Evolutionary conservation across 2,329 filamentous ascomycete genomes (phyloP).

Genomic region (Cladophialophora bantiana): DNA sequence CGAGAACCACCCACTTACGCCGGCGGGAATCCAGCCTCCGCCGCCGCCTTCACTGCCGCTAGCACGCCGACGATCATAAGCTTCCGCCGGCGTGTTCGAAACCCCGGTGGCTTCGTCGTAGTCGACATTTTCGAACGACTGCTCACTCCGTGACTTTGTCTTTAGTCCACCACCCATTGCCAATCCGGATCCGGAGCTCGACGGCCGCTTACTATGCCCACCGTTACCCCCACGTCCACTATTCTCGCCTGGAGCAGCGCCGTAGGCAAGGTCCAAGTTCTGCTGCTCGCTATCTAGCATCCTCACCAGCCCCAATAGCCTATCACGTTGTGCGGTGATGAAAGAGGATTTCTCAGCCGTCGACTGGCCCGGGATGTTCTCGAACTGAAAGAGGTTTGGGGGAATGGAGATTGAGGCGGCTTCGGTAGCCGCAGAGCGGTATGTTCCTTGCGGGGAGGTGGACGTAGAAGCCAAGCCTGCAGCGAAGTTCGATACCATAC

Average conservation of each 20-base stretch:
- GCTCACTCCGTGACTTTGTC: constrained; percentile 79
- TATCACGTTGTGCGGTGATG: constrained; percentile 79
- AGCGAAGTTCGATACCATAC: constrained; percentile 75
- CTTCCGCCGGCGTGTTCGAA: constrained; percentile 21
- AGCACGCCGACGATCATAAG: constrained; percentile 31
- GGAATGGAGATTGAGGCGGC: constrained; percentile 36
- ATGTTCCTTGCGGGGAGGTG: not conserved
- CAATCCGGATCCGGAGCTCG: constrained; percentile 33
- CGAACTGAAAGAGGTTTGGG: constrained; percentile 76
- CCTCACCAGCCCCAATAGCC: constrained; percentile 74
- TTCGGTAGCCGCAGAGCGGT: constrained; percentile 30
- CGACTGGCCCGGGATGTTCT: constrained; percentile 64
- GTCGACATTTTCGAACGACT: constrained; percentile 88
- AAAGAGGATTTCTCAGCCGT: constrained; percentile 73
- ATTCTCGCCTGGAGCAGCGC: constrained; percentile 40
- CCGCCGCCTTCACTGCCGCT: constrained; percentile 24
- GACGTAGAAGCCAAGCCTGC: constrained; percentile 54
- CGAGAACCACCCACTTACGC: constrained; percentile 37
- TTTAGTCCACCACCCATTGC: constrained; percentile 27
- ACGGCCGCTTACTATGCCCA: constrained; percentile 30
- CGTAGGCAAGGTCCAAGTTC: constrained; percentile 59
- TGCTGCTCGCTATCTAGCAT: constrained; percentile 81
- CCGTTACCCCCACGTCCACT: constrained; percentile 6
- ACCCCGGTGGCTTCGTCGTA: constrained; percentile 69
- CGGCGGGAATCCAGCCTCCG: constrained; percentile 32